These are phyloP conservation scores for Entamoeba histolytica DNA, from an alignment of 208 protist species.

Conservation along the genomic window DNA sequence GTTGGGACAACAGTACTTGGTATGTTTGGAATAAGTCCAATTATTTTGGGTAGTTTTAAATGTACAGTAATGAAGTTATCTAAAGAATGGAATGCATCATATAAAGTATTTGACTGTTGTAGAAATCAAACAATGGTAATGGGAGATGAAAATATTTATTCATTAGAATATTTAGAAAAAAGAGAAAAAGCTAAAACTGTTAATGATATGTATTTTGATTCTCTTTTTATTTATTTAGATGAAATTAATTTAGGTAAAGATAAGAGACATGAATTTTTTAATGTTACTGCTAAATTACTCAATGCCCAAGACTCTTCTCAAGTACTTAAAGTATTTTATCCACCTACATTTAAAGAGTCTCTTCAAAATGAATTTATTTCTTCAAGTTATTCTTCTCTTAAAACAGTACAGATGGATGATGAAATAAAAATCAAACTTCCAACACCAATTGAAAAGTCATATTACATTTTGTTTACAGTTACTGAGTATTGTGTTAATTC, in stretches of 20 bases:
- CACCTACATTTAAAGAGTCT: not conserved
- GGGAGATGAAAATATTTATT: not conserved
- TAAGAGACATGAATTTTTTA: not conserved
- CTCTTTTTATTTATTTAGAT: not conserved
- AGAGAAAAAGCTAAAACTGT: not conserved
- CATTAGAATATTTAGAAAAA: not conserved
- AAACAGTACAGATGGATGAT: not conserved
- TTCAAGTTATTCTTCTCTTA: not conserved
- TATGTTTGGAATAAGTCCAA: no score
- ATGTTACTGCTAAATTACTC: not conserved
- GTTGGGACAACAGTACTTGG: no score
- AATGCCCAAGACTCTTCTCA: not conserved
- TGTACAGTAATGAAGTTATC: no score
- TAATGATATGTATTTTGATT: not conserved
- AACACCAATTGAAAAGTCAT: not conserved
- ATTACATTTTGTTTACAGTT: not conserved
- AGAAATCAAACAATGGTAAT: not conserved
- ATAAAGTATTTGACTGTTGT: not conserved
- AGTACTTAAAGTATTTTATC: not conserved
- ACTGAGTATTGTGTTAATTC: not conserved
- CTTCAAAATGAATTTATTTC: not conserved
- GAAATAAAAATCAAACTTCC: not conserved
- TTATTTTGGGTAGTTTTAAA: no score
- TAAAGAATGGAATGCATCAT: no score
- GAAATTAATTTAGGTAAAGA: not conserved